Percentiles rank a stretch among this genome's conserved stretches.
Conservation (phyloP, 257 asterid species). For the Agastache rugosa region DNA sequence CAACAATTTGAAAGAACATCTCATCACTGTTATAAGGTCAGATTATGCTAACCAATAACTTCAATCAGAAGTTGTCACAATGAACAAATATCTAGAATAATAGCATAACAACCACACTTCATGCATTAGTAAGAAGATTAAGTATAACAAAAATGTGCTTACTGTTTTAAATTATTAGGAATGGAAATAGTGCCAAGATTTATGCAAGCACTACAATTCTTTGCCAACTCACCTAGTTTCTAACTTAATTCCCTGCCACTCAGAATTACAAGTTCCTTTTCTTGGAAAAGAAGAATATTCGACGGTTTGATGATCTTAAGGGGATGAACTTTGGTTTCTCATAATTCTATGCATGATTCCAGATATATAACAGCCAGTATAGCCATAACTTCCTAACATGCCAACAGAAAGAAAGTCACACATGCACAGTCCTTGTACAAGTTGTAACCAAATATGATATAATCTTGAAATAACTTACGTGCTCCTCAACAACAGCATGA, state of each 20-base stretch:
- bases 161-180: neutral
- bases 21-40: slow-evolving; percentile 19
- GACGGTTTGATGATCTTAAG: neutral
- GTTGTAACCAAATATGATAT: slow-evolving; percentile 18
- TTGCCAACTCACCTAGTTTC: slow-evolving; percentile 27
- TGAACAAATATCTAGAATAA: neutral
- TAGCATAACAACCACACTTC: slow-evolving; percentile 4
- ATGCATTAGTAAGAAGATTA: slow-evolving; percentile 2
- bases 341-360: neutral
- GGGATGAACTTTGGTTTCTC: neutral
- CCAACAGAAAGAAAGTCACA: neutral
- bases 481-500: slow-evolving; percentile 98
- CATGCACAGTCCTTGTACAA: slow-evolving; percentile 12
- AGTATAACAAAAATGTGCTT: slow-evolving; percentile 1
- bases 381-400: neutral
- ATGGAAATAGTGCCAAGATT: neutral
- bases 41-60: slow-evolving; percentile 14
- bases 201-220: neutral
- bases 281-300: slow-evolving; percentile 21
- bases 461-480: slow-evolving; percentile 59
- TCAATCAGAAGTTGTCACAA: slow-evolving; percentile 9
- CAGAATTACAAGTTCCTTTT: slow-evolving; percentile 17
- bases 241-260: slow-evolving; percentile 8
- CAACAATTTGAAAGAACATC: slow-evolving; percentile 2
- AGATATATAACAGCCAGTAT: slow-evolving; percentile 20